Percentiles rank a stretch among this genome's conserved stretches.
Evolutionary conservation across 352 stramenopile species (phyloP).

Genomic region (Peronospora belbahrii): DNA sequence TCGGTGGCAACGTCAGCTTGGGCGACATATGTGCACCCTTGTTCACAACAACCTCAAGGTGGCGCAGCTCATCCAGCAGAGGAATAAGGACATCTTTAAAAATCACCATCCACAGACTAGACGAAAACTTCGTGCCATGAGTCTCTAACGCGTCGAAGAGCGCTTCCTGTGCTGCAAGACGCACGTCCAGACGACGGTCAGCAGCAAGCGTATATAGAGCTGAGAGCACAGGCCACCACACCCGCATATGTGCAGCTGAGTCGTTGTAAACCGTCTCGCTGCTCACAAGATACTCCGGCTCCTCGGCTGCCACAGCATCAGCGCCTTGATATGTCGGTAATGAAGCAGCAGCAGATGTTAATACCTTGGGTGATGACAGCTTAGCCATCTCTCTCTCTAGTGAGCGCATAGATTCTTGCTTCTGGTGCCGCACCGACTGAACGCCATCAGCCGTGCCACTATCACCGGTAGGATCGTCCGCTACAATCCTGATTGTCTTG

Average conservation of each 20-base stretch:
- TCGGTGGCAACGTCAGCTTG: constrained; percentile 31
- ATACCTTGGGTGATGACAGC: constrained; percentile 26
- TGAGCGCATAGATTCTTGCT: constrained; percentile 50
- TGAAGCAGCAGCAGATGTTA: constrained; percentile 4
- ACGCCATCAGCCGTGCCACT: constrained; percentile 2
- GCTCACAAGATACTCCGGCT: constrained; percentile 5
- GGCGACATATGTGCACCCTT: constrained; percentile 28
- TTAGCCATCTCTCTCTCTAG: constrained; percentile 55
- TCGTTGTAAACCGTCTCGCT: constrained; percentile 50
- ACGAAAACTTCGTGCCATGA: constrained; percentile 65
- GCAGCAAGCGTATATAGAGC: constrained; percentile 91
- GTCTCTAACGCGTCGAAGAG: constrained; percentile 70
- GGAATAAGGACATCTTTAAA: constrained; percentile 85
- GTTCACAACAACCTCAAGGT: constrained; percentile 57
- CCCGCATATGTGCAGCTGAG: constrained; percentile 53
- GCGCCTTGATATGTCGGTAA: constrained; percentile 26
- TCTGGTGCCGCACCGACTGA: constrained; percentile 46
- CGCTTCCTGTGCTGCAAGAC: constrained; percentile 55
- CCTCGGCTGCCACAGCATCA: constrained; percentile 22
- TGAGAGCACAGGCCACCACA: constrained; percentile 95
- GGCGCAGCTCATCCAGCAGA: constrained; percentile 67
- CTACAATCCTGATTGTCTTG: constrained; percentile 41
- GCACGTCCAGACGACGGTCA: constrained; percentile 87
- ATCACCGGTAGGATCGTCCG: constrained; percentile 15
- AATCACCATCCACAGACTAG: constrained; percentile 70